These are phyloP conservation scores for Pichia sp. DNA, from an alignment of 1,139 yeast genomes.

Conservation along the genomic window DNA sequence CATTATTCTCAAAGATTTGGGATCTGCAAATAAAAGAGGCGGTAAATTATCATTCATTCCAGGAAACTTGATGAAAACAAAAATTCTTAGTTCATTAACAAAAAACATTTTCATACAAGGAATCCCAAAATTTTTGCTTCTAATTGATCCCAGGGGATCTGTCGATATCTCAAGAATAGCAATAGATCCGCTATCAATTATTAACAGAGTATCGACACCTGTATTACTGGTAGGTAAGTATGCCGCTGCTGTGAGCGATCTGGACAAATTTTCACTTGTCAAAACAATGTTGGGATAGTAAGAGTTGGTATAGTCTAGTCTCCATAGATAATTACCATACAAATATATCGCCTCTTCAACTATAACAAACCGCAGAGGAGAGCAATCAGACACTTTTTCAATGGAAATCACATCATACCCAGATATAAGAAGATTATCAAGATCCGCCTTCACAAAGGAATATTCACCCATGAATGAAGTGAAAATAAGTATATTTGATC, in stretches of 20 bases:
- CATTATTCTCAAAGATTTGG: constrained; percentile 19
- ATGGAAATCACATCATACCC: neutral
- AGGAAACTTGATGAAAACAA: constrained; percentile 3
- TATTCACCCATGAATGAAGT: constrained; percentile 13
- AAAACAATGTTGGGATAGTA: constrained; percentile 36
- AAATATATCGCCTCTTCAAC: constrained; percentile 17
- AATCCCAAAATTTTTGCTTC: constrained; percentile 2
- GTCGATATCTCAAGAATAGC: neutral
- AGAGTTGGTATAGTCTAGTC: constrained; percentile 32
- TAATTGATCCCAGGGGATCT: neutral
- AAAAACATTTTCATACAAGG: constrained; percentile 6
- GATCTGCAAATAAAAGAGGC: constrained; percentile 21
- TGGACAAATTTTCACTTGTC: no score
- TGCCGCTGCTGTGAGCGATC: no score
- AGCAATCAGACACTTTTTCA: neutral
- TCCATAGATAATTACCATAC: constrained; percentile 37
- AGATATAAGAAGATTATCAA: neutral
- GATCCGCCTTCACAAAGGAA: neutral
- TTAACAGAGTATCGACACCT: neutral
- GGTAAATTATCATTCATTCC: neutral
- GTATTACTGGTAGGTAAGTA: no score
- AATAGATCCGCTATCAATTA: neutral
- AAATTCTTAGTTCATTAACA: neutral
- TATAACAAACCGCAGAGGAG: neutral
- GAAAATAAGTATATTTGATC: neutral